phyloP scores from a whole-genome alignment of 805 yeast species.

The Candida stauntonica region DNA sequence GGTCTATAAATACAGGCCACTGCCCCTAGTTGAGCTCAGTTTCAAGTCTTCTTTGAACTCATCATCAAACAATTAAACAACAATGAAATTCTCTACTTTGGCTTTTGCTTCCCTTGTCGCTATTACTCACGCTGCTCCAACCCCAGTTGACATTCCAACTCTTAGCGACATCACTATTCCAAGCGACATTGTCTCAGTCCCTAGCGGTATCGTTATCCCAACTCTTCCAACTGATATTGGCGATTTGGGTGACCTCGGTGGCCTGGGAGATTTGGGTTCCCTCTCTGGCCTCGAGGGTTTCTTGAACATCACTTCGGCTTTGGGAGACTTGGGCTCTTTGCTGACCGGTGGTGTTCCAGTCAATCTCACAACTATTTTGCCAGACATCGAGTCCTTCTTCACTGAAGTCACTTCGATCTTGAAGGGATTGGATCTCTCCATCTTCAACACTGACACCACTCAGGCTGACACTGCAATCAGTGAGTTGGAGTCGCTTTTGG shows the following conservation, averaged over 20 bases:
- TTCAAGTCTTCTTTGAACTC: no score
- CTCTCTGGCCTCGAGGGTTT: conserved; percentile 1
- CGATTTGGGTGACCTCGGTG: neutral
- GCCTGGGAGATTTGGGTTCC: neutral
- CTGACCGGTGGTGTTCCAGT: neutral
- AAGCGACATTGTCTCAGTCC: no score
- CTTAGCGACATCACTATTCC: no score
- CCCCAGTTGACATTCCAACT: neutral
- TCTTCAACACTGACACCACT: conserved; percentile 4
- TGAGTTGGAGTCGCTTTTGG: neutral
- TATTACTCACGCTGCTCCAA: neutral
- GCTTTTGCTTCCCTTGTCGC: neutral
- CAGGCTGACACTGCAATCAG: conserved; percentile 1
- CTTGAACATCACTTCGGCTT: conserved; percentile 2
- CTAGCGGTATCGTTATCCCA: no score
- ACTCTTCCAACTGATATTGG: no score
- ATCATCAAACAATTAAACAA: no score
- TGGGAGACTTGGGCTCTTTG: conserved; percentile 1
- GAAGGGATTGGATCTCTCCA: conserved; percentile 1
- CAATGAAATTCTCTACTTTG: neutral
- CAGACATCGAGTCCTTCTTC: neutral
- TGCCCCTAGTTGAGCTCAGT: no score
- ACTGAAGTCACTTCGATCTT: neutral
- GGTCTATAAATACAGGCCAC: no score
- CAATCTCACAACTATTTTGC: neutral